Evolutionary conservation across 179 eudicot species (phyloP), one percentile per base, ranked within the genome.

Genomic region (Carnegiea gigantea): DNA sequence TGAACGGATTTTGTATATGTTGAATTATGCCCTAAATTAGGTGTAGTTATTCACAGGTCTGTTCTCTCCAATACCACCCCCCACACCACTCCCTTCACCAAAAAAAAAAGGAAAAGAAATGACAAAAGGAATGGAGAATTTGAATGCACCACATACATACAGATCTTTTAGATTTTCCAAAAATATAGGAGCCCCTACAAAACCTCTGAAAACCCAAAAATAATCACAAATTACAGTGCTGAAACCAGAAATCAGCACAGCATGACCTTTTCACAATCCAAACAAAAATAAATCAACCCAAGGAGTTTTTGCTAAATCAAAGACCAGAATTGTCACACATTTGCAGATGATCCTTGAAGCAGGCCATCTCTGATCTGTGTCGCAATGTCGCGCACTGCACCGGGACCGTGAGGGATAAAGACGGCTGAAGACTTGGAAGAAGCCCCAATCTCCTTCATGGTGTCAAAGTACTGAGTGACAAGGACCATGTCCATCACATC

Each of bases 401-500:
- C 85, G 70, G 87, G 87, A 12, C 87, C 85, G 24, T 85, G 87
- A 13, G 87, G 87, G 21, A 85, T 82, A 71, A 85, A 85, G 23
- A 85, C 87, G 6, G 85, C 70, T 3, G 85, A 85, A 21, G 87
- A 26, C 62, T 85, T 85, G 6, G 87, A 82, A 46, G 67, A 5
- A 0, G 87, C 87, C 44, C 87, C 82, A 0, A 85, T 85, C 9
- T 85, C 87, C 76, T 85, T 85, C 85, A 85, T 85, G 70, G 87
- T 85, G 80, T 85, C 85, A 59, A 85, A 85, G 75, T 85, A 85
- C 68, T 85, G 87, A 5, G 87, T 85, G 74, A 85, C 78, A 4
- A 85, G 84, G 21, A 85, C 83, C 87, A 85, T 85, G 77, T 82
- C 87, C 85, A 85, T 82, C 26, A 85, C 87, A 82, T 85, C 87